phyloP scores from a whole-genome alignment of 2,329 filamentous ascomycete species.

The Emmonsia crescens region DNA sequence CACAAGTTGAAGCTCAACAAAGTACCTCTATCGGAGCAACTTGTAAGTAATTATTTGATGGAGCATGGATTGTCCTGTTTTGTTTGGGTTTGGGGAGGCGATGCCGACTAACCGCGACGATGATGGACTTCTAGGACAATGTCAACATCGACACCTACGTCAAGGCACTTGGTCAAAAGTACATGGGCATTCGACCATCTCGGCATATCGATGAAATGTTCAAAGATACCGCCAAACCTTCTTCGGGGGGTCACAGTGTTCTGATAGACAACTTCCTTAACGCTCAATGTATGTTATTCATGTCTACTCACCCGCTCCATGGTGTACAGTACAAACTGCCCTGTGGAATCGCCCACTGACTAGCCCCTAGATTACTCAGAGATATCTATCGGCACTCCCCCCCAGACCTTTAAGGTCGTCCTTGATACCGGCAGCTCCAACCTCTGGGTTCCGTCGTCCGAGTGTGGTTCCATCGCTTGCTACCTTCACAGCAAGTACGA shows the following conservation, averaged over 20 bases:
- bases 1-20: slow-evolving; percentile 99
- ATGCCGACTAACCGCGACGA: background rate
- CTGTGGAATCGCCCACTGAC: background rate
- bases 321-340: background rate
- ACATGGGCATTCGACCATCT: slow-evolving; percentile 71
- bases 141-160: slow-evolving; percentile 73
- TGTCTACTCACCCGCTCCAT: background rate
- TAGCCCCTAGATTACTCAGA: slow-evolving; percentile 74
- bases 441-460: slow-evolving; percentile 87
- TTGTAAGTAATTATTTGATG: slow-evolving; percentile 49
- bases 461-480: slow-evolving; percentile 93
- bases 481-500: slow-evolving; percentile 97
- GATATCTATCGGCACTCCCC: slow-evolving; percentile 81
- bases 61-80: background rate
- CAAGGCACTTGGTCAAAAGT: slow-evolving; percentile 83
- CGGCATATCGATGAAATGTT: slow-evolving; percentile 66
- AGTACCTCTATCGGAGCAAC: slow-evolving; percentile 80
- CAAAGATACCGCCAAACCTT: slow-evolving; percentile 56
- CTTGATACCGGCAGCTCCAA: slow-evolving; percentile 98
- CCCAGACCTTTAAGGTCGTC: slow-evolving; percentile 95
- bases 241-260: slow-evolving; percentile 65
- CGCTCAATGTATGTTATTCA: slow-evolving; percentile 69
- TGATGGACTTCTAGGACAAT: slow-evolving; percentile 45
- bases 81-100: background rate
- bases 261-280: slow-evolving; percentile 97